Conservation (phyloP, 129 eudicot genomes). For the Logfia minima region DNA sequence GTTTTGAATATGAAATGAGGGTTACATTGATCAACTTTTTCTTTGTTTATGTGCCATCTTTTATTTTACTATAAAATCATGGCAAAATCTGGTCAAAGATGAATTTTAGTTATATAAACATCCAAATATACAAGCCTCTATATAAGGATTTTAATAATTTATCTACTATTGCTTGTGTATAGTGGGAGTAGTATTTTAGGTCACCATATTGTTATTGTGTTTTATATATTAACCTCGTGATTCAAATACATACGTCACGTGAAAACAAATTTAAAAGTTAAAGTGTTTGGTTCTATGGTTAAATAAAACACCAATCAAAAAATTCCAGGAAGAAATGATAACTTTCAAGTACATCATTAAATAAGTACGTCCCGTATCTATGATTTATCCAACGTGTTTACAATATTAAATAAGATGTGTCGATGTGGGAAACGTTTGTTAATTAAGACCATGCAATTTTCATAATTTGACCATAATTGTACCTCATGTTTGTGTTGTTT, state of each 20-base stretch:
- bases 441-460: too few species aligned
- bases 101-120: conserved; percentile 19
- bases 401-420: neutral
- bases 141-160: conserved; percentile 18
- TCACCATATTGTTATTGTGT: conserved; percentile 25
- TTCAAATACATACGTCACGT: conserved; percentile 30
- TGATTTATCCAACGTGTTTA: neutral
- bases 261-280: neutral
- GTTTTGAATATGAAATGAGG: neutral
- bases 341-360: neutral
- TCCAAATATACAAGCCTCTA: conserved; percentile 31
- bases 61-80: conserved; percentile 26
- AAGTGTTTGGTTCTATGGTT: neutral
- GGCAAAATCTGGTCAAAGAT: conserved; percentile 25
- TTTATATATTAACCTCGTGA: conserved; percentile 35
- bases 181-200: conserved; percentile 31
- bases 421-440: neutral
- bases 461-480: neutral
- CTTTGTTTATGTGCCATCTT: conserved; percentile 39
- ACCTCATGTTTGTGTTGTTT: too few species aligned
- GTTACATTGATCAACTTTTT: conserved; percentile 25
- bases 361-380: neutral
- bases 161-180: conserved; percentile 32
- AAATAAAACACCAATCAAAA: conserved; percentile 1
- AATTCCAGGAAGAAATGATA: neutral